Evolutionary conservation across 768 basidiomycete genomes (phyloP).

Genomic region (Amanita polypyramis): DNA sequence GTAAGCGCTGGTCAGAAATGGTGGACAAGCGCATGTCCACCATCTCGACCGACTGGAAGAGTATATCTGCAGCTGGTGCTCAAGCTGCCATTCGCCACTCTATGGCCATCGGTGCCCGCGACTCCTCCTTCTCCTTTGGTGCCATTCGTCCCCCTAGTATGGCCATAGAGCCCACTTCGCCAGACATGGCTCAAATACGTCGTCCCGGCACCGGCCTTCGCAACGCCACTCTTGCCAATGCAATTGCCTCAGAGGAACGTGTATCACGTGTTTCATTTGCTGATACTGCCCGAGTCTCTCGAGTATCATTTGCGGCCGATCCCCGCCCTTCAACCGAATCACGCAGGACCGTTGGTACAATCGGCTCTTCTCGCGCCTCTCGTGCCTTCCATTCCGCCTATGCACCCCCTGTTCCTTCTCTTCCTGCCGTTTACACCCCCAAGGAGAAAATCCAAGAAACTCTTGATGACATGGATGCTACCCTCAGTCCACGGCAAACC

Average conservation of each 20-base stretch:
- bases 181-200: conserved; percentile 33
- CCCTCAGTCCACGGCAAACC: conserved; percentile 27
- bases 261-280: conserved; percentile 65
- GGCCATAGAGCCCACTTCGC: conserved; percentile 30
- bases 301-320: conserved; percentile 29
- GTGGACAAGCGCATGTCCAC: conserved; percentile 81
- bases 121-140: conserved; percentile 47
- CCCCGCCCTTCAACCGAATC: conserved; percentile 31
- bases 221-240: conserved; percentile 24
- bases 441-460: conserved; percentile 10
- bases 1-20: conserved; percentile 49
- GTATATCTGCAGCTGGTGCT: conserved; percentile 59
- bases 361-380: conserved; percentile 9
- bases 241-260: conserved; percentile 20
- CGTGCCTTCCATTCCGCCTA: conserved; percentile 31
- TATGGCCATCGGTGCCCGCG: conserved; percentile 39
- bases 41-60: conserved; percentile 70
- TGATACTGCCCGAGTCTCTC: conserved; percentile 32
- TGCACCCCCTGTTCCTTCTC: conserved; percentile 31
- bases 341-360: conserved; percentile 17
- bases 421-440: conserved; percentile 15
- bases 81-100: conserved; percentile 63
- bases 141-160: conserved; percentile 40
- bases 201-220: conserved; percentile 39
- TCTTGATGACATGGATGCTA: conserved; percentile 10